phyloP scores from a whole-genome alignment of 2,329 filamentous ascomycete species.

The Penicillium sp. region DNA sequence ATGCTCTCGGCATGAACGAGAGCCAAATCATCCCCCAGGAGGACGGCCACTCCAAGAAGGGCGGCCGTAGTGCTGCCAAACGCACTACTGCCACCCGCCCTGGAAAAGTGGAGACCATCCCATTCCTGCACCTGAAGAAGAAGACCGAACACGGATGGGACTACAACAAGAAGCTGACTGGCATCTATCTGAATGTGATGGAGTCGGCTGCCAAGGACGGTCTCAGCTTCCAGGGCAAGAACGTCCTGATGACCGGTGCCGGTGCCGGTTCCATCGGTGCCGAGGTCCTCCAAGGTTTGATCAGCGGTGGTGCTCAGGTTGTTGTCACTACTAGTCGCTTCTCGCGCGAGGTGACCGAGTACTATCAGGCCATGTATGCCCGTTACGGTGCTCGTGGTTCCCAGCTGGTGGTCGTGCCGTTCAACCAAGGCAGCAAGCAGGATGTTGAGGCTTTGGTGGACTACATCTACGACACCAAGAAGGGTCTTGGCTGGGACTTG shows the following conservation, averaged over 20 bases:
- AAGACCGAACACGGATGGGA: constrained; percentile 96
- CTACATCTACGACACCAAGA: constrained; percentile 96
- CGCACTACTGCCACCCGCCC: constrained; percentile 58
- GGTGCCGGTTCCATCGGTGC: constrained; percentile 97
- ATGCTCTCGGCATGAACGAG: constrained; percentile 95
- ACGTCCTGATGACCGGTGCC: constrained; percentile 96
- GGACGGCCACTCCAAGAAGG: constrained; percentile 61
- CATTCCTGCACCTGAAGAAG: constrained; percentile 97
- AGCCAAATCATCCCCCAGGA: constrained; percentile 93
- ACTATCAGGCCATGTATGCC: constrained; percentile 98
- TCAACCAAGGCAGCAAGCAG: constrained; percentile 98
- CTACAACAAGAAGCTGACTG: constrained; percentile 98
- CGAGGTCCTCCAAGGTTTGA: constrained; percentile 90
- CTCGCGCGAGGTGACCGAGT: constrained; percentile 96
- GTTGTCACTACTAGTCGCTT: constrained; percentile 95
- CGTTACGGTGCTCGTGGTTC: constrained; percentile 90
- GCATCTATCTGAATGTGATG: constrained; percentile 84
- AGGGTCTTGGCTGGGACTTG: constrained; percentile 94
- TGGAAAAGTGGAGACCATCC: constrained; percentile 94
- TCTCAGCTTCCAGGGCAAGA: constrained; percentile 90
- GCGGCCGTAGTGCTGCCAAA: constrained; percentile 49
- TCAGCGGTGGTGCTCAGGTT: constrained; percentile 95
- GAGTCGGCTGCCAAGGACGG: constrained; percentile 84
- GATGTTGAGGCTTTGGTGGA: constrained; percentile 91
- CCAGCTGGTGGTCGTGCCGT: constrained; percentile 95